These are phyloP conservation scores for Oligophagozyma castellii DNA, from an alignment of 1,139 yeast genomes.

Conservation along the genomic window DNA sequence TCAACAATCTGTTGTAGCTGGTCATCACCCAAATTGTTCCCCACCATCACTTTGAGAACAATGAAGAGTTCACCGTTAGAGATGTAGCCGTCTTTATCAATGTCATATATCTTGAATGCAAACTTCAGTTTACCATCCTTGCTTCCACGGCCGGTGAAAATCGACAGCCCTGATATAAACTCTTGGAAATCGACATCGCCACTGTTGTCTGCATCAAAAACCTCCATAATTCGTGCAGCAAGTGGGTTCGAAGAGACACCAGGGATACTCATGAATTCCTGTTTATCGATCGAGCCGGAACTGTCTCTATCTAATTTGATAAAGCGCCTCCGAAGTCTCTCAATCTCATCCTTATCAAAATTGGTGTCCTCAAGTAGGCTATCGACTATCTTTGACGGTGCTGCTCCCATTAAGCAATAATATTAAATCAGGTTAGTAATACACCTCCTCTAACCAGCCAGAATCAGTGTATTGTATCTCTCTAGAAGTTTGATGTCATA, in stretches of 20 bases:
- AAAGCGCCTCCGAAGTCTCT: constrained; percentile 78
- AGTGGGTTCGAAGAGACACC: constrained; percentile 86
- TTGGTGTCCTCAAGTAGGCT: constrained; percentile 65
- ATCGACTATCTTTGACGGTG: constrained; percentile 53
- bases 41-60: constrained; percentile 95
- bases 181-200: constrained; percentile 95
- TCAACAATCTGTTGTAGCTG: constrained; percentile 94
- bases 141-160: constrained; percentile 81
- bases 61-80: constrained; percentile 91
- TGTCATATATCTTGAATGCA: constrained; percentile 90
- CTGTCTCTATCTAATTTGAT: constrained; percentile 92
- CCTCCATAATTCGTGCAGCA: constrained; percentile 81
- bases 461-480: too few relatives aligned
- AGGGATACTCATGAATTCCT: constrained; percentile 84
- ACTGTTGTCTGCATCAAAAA: constrained; percentile 85
- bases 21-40: constrained; percentile 70
- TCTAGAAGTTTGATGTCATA: too few relatives aligned
- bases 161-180: constrained; percentile 78
- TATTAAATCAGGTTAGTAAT: too few relatives aligned
- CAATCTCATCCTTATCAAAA: constrained; percentile 82
- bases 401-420: constrained; percentile 63
- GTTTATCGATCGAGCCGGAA: constrained; percentile 81
- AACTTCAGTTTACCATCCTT: constrained; percentile 73
- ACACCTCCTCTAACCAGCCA: too few relatives aligned
- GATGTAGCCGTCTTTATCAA: constrained; percentile 87